Evolutionary conservation across 2,329 filamentous ascomycete genomes (phyloP).

Genomic region (Cladosporium sp.): DNA sequence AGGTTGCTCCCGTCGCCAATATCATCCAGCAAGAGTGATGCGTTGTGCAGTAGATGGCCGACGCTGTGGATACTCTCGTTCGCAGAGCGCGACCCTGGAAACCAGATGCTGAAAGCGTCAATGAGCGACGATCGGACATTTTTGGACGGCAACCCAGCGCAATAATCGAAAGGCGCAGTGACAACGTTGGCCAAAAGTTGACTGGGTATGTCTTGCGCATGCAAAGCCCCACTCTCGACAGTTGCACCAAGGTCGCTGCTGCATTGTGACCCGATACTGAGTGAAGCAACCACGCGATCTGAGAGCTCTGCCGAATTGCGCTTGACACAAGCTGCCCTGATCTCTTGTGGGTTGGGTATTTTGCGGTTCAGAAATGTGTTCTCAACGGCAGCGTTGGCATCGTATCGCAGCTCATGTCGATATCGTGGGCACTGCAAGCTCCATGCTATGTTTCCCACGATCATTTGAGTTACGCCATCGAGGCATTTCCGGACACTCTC

Average conservation of each 20-base stretch:
- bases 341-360: background rate
- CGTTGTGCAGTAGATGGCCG: background rate
- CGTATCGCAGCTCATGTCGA: background rate
- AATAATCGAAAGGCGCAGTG: background rate
- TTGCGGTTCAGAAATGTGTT: background rate
- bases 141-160: background rate
- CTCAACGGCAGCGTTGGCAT: background rate
- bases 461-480: background rate
- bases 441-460: background rate
- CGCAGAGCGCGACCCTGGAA: background rate
- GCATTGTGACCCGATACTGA: background rate
- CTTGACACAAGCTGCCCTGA: background rate
- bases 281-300: background rate
- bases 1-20: background rate
- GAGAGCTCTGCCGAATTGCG: background rate
- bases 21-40: background rate
- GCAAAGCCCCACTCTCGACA: background rate
- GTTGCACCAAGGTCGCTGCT: background rate
- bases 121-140: background rate
- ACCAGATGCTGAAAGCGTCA: background rate
- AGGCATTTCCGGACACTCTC: background rate
- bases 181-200: background rate
- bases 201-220: background rate
- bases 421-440: background rate
- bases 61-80: background rate